These are phyloP conservation scores for Amanita phalloides DNA, from an alignment of 768 basidiomycete genomes.

Conservation along the genomic window DNA sequence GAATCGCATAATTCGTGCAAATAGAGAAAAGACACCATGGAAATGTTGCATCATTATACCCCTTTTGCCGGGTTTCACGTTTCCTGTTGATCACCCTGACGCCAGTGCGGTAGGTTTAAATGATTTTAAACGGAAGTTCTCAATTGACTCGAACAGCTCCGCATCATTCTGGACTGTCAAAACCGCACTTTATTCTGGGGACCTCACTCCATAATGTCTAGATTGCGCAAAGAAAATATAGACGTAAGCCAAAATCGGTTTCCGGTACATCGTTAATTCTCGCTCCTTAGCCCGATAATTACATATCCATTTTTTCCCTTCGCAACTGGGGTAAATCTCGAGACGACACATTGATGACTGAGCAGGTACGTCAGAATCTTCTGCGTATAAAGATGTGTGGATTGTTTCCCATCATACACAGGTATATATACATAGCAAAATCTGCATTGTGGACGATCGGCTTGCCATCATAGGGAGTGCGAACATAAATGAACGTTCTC, in stretches of 20 bases:
- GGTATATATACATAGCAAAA: constrained; percentile 88
- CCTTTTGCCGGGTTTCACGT: constrained; percentile 86
- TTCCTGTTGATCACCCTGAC: constrained; percentile 86
- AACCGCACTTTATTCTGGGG: constrained; percentile 83
- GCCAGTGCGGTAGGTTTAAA: constrained; percentile 68
- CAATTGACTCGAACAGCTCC: constrained; percentile 39
- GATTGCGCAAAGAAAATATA: constrained; percentile 79
- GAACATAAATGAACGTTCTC: constrained; percentile 96
- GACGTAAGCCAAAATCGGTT: constrained; percentile 42
- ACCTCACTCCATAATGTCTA: constrained; percentile 82
- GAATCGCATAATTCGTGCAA: constrained; percentile 80
- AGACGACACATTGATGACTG: constrained; percentile 75
- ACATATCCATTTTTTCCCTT: constrained; percentile 84
- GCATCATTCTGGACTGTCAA: constrained; percentile 93
- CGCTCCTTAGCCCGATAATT: constrained; percentile 70
- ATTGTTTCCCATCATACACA: constrained; percentile 17
- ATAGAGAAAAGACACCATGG: constrained; percentile 75
- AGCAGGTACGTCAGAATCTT: constrained; percentile 44
- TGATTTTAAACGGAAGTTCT: not conserved
- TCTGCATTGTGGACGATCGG: constrained; percentile 89
- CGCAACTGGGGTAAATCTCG: constrained; percentile 91
- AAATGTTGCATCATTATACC: constrained; percentile 91
- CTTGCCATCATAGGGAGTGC: constrained; percentile 92
- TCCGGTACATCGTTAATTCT: constrained; percentile 2
- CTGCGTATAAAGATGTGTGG: not conserved